phyloP scores from a whole-genome alignment of 1,284 basidiomycete genomes.

The Moniliophthora roreri region DNA sequence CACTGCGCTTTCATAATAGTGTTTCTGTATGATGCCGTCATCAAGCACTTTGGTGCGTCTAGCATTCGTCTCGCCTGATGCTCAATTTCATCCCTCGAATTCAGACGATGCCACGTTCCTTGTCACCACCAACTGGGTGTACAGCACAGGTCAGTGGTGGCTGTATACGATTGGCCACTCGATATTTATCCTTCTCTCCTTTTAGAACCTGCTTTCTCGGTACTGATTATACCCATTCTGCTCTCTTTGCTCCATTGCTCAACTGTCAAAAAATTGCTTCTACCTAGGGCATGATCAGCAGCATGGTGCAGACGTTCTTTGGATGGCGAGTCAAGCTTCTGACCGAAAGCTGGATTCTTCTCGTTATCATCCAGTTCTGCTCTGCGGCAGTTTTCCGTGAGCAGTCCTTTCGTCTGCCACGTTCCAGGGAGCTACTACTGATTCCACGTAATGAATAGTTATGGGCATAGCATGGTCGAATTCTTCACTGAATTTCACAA shows the following conservation, averaged over 20 bases:
- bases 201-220: conserved; percentile 2
- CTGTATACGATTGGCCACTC: too few species aligned
- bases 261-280: too few species aligned
- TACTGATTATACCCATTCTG: too few species aligned
- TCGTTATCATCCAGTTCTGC: conserved; percentile 1
- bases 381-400: not conserved
- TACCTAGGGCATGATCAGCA: conserved; percentile 13
- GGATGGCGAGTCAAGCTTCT: conserved; percentile 7
- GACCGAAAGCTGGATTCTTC: too few species aligned
- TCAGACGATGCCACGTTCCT: not conserved
- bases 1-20: too few species aligned
- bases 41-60: too few species aligned
- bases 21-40: conserved; percentile 2
- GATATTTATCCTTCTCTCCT: too few species aligned
- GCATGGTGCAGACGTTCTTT: conserved; percentile 10
- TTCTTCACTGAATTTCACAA: conserved; percentile 25
- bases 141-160: too few species aligned
- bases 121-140: not conserved
- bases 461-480: conserved; percentile 26
- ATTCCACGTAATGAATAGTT: conserved; percentile 15
- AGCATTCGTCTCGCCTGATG: too few species aligned
- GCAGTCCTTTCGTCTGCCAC: not conserved
- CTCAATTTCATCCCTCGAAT: not conserved
- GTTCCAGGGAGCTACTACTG: not conserved
- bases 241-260: not conserved